Evolutionary conservation across 2,329 filamentous ascomycete genomes (phyloP), one percentile per base, ranked within the genome.

Genomic region (Sporothrix schenckii): DNA sequence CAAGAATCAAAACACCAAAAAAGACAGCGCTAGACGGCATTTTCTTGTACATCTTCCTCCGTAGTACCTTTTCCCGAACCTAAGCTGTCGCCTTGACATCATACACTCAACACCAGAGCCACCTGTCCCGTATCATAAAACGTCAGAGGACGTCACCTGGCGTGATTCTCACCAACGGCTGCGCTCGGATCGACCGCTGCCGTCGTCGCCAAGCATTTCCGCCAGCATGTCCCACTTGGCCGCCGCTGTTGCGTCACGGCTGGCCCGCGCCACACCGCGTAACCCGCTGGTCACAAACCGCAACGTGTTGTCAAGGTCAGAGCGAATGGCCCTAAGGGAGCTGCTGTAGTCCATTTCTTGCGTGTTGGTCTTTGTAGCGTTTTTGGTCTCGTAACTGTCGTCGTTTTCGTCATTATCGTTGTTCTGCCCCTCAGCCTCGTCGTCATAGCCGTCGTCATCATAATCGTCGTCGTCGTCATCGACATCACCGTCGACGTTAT

Each of bases 221-320:
- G 91, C 92, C 72, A 97, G 78, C 72, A 91, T 88, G 79, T 95
- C 92, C 91, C 93, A 94, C 77, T 89, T 87, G 44, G 71, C 72
- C 13, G 86, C 76, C 76, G 84, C 80, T 53, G 83, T 81, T 16
- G 79, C 77, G 69, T 92, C 88, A 39, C 88, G 88, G 63, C 91
- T 90, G 47, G 90, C 91, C 75, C 93, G 86, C 66, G 92, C 89
- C 11, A 95, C 87, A 11, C 91, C 90, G 69, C 90, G 87, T 73
- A 97, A 77, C 0, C 92, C 93, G 66, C 89, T 88, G 2, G 85
- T 85, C 16, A 95, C 84, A 77, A 97, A 97, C 0, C 85, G 82
- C 39, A 93, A 76, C 63, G 91, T 82, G 56, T 85, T 84, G 69
- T 90, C 86, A 75, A 92, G 92, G 66, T 92, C 86, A 1, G 78